Evolutionary conservation across 2,329 filamentous ascomycete species (phyloP).

Genomic region (Colletotrichum godetiae): DNA sequence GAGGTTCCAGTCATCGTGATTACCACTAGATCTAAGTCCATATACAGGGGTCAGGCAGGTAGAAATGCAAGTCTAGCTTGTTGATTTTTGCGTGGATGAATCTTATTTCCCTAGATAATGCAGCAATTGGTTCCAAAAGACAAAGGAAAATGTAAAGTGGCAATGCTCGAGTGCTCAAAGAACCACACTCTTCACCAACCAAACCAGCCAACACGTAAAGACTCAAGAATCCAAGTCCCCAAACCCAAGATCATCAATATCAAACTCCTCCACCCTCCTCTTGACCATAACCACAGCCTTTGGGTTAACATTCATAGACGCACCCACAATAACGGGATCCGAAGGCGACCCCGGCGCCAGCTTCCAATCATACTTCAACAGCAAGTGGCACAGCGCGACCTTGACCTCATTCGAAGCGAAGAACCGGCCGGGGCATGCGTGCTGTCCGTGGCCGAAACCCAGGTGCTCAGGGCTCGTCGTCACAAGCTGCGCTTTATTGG

Average conservation of each 20-base stretch:
- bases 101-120: no score
- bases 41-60: no score
- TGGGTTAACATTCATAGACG: neutral
- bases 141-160: neutral
- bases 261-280: neutral
- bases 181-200: neutral
- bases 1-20: no score
- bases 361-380: neutral
- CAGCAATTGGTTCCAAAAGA: no score
- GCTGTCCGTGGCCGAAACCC: constrained; percentile 49
- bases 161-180: neutral
- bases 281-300: neutral
- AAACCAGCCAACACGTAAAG: neutral
- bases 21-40: no score
- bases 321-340: neutral
- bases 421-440: neutral
- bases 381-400: neutral
- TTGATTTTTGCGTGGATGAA: no score
- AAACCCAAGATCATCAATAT: neutral
- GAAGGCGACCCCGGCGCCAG: neutral
- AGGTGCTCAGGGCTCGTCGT: constrained; percentile 48
- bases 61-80: no score
- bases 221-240: neutral
- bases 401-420: neutral
- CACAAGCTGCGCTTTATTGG: constrained; percentile 51